Evolutionary conservation across 2,329 filamentous ascomycete genomes (phyloP).

Genomic region (Cladophialophora carrionii): DNA sequence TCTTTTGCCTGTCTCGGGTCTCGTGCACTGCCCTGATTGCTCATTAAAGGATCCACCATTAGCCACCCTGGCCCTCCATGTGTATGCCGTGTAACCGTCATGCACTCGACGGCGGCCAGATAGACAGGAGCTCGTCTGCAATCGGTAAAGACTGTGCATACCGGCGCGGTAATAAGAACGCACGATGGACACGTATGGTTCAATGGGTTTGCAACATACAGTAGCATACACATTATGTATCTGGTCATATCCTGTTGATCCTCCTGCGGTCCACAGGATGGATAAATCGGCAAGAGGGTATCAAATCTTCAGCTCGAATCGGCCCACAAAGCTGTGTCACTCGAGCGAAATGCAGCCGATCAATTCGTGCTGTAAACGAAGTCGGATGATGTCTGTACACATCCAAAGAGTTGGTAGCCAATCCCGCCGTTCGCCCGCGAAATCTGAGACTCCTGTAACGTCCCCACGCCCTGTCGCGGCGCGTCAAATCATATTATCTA

Average conservation of each 20-base stretch:
- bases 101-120: neutral
- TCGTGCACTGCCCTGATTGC: slow-evolving; percentile 4
- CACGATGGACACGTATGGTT: neutral
- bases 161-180: neutral
- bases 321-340: neutral
- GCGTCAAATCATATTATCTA: slow-evolving; percentile 11
- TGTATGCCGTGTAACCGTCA: slow-evolving; percentile 9
- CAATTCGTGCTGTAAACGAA: slow-evolving; percentile 1
- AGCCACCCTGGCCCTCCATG: neutral
- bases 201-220: neutral
- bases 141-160: neutral
- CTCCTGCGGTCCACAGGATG: neutral
- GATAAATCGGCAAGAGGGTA: neutral
- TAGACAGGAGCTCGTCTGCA: neutral
- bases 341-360: neutral
- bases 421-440: slow-evolving; percentile 2
- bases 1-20: slow-evolving; percentile 21
- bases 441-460: slow-evolving; percentile 3
- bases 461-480: neutral
- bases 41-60: neutral
- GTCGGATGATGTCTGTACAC: slow-evolving; percentile 12
- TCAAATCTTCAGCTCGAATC: neutral
- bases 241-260: slow-evolving; percentile 11
- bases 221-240: slow-evolving; percentile 20
- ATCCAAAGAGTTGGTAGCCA: neutral